Evolutionary conservation across 1,139 yeast genomes (phyloP).

Genomic region (Yamadazyma sp.): DNA sequence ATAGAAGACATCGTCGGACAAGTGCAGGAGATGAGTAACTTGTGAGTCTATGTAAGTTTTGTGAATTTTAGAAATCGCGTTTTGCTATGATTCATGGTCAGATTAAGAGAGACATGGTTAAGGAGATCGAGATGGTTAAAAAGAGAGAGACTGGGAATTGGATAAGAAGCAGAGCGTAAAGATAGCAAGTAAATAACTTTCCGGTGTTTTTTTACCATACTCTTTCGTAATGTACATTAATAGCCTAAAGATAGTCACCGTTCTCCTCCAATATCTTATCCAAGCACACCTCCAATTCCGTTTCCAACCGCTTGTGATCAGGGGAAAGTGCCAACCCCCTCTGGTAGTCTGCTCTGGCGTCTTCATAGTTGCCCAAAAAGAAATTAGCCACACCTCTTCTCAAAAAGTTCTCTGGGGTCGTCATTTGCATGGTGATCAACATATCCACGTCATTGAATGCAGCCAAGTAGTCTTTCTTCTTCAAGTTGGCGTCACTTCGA

Average conservation of each 20-base stretch:
- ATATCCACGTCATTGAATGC: constrained; percentile 85
- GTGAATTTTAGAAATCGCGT: no score
- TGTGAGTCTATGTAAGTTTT: no score
- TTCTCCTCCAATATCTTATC: constrained; percentile 51
- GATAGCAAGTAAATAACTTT: no score
- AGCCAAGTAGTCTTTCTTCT: constrained; percentile 60
- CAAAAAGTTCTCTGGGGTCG: constrained; percentile 75
- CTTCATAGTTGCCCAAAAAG: constrained; percentile 67
- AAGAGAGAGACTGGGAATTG: no score
- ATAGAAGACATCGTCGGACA: no score
- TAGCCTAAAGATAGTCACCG: constrained; percentile 41
- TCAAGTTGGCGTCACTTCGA: constrained; percentile 79
- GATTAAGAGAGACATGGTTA: no score
- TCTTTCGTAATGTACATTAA: constrained; percentile 2
- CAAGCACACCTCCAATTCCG: constrained; percentile 45
- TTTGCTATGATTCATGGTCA: no score
- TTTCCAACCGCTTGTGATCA: constrained; percentile 42
- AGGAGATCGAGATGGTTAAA: no score
- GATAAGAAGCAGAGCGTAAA: no score
- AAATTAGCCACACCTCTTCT: constrained; percentile 77
- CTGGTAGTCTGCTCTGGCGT: constrained; percentile 74
- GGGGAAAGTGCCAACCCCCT: constrained; percentile 73
- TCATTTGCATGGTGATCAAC: constrained; percentile 60
- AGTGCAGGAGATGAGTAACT: no score
- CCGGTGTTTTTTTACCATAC: no score